phyloP scores from a whole-genome alignment of 2,329 filamentous ascomycete genomes.

The Monilinia aucupariae region DNA sequence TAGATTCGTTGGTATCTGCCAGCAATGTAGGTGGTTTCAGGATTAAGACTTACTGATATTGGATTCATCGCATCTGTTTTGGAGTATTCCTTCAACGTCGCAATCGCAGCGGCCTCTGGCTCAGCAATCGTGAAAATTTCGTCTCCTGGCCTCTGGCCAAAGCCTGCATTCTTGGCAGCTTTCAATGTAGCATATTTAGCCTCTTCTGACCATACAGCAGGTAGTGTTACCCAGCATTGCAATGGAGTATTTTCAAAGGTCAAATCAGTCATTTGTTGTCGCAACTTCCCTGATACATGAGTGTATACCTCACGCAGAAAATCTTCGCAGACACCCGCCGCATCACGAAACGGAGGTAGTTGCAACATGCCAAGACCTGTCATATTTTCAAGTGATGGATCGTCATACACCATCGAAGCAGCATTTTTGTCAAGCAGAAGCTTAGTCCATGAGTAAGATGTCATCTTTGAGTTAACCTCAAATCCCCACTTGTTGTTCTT shows the following conservation, averaged over 20 bases:
- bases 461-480: conserved; percentile 22
- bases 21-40: background rate
- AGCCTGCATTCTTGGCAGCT: conserved; percentile 27
- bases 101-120: conserved; percentile 30
- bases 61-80: conserved; percentile 16
- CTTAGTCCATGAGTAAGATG: conserved; percentile 31
- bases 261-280: conserved; percentile 14
- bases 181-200: conserved; percentile 26
- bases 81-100: conserved; percentile 21
- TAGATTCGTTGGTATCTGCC: conserved; percentile 9
- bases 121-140: conserved; percentile 28
- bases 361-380: conserved; percentile 17
- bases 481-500: conserved; percentile 27
- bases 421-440: conserved; percentile 28
- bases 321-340: conserved; percentile 25
- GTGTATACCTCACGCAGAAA: conserved; percentile 24
- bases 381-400: conserved; percentile 20
- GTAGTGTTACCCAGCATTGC: conserved; percentile 29
- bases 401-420: conserved; percentile 18
- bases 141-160: conserved; percentile 20
- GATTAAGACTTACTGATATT: conserved; percentile 19
- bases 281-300: conserved; percentile 17
- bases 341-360: conserved; percentile 21
- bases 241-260: conserved; percentile 23
- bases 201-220: conserved; percentile 29